These are phyloP conservation scores for Evansstolkia leycettana DNA, from an alignment of 495 filamentous ascomycete species.

Conservation along the genomic window DNA sequence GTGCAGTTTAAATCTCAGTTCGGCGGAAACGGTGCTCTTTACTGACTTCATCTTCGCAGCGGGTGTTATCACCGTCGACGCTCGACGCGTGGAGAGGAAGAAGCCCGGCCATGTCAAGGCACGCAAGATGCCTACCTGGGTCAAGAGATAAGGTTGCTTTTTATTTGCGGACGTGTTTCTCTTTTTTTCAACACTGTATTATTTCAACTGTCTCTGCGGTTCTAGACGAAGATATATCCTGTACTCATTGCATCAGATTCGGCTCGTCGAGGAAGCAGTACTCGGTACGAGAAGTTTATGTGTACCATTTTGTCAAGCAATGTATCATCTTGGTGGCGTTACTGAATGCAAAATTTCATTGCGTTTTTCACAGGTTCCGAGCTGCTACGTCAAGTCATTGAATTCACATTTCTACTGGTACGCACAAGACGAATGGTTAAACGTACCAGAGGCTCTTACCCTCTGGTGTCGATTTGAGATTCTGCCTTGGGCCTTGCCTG, in stretches of 20 bases:
- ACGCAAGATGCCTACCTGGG: conserved; percentile 96
- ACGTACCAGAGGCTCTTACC: too few species aligned
- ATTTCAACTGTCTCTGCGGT: conserved; percentile 9
- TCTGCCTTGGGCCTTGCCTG: too few species aligned
- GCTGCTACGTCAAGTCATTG: too few species aligned
- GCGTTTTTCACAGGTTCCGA: too few species aligned
- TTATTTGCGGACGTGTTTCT: not conserved
- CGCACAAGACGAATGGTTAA: too few species aligned
- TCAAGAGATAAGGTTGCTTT: conserved; percentile 41
- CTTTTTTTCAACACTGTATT: conserved; percentile 16
- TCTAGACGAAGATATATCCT: conserved; percentile 11
- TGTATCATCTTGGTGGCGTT: too few species aligned
- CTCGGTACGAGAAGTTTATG: conserved; percentile 2
- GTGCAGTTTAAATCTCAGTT: conserved; percentile 14
- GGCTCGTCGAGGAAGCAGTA: conserved; percentile 1
- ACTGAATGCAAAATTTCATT: too few species aligned
- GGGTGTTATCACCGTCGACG: conserved; percentile 83
- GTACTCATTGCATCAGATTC: conserved; percentile 2
- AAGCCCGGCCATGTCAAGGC: conserved; percentile 93
- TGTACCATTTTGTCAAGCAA: not conserved
- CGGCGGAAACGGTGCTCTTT: conserved; percentile 4
- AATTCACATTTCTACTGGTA: too few species aligned
- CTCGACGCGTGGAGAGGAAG: conserved; percentile 90
- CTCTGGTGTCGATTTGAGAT: too few species aligned
- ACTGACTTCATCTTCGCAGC: conserved; percentile 40